Evolutionary conservation across 2,329 filamentous ascomycete genomes (phyloP).

Genomic region (Ascochyta pisi): DNA sequence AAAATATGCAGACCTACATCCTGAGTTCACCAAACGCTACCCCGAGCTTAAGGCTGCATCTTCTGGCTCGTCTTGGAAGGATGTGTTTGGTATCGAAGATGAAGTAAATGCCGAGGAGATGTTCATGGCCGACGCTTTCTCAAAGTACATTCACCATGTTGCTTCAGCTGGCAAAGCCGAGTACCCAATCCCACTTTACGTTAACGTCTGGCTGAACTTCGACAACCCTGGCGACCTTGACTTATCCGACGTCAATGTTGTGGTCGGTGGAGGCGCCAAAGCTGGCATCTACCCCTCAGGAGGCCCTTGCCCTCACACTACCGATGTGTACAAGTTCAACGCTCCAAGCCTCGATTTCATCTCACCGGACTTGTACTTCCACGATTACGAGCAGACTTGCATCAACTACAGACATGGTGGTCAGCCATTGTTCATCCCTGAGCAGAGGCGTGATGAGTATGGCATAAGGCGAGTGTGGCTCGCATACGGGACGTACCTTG

Average conservation of each 20-base stretch:
- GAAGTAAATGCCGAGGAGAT: slow-evolving; percentile 51
- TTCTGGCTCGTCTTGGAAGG: slow-evolving; percentile 43
- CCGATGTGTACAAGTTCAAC: slow-evolving; percentile 55
- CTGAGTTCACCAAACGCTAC: slow-evolving; percentile 40
- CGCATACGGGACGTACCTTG: slow-evolving; percentile 32
- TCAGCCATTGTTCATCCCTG: slow-evolving; percentile 60
- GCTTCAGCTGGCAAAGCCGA: slow-evolving; percentile 51
- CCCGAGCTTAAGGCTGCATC: slow-evolving; percentile 21
- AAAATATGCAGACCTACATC: slow-evolving; percentile 22
- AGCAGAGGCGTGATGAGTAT: slow-evolving; percentile 58
- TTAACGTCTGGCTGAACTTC: slow-evolving; percentile 57
- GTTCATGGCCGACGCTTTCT: slow-evolving; percentile 58
- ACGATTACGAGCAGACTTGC: slow-evolving; percentile 56
- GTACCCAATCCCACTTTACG: slow-evolving; percentile 55
- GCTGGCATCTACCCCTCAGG: slow-evolving; percentile 59
- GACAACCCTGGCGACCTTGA: slow-evolving; percentile 29
- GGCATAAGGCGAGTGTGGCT: slow-evolving; percentile 36
- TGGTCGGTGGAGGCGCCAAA: slow-evolving; percentile 53
- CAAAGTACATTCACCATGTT: slow-evolving; percentile 52
- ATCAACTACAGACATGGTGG: slow-evolving; percentile 52
- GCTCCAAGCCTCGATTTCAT: slow-evolving; percentile 56
- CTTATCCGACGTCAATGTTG: slow-evolving; percentile 44
- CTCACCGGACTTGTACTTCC: slow-evolving; percentile 58
- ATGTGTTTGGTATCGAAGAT: slow-evolving; percentile 50
- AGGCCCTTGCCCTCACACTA: slow-evolving; percentile 51